A percentile compares a stretch with the other conserved stretches of the same genome.
Evolutionary conservation across 345 rosid genomes (phyloP).

Genomic region (Dipteronia sinensis): DNA sequence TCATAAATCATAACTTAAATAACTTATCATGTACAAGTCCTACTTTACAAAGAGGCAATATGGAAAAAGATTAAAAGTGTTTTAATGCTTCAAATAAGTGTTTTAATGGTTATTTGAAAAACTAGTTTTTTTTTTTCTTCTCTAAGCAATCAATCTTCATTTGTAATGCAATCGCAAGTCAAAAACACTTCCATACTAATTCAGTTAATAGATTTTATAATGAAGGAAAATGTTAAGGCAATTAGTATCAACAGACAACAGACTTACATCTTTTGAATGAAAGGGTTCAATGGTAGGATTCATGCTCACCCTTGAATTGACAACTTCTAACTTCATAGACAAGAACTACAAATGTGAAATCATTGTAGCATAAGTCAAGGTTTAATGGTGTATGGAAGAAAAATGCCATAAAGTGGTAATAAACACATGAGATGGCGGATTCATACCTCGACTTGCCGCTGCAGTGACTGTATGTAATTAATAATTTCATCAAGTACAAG

Average conservation of each 20-base stretch:
- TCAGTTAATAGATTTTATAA: neutral
- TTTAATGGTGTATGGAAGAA: constrained; percentile 1
- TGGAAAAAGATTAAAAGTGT: neutral
- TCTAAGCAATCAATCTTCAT: neutral
- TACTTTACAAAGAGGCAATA: neutral
- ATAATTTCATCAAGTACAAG: constrained; percentile 97
- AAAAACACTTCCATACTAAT: constrained; percentile 1
- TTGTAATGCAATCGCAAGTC: neutral
- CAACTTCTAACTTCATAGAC: constrained; percentile 94
- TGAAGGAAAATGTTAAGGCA: constrained; percentile 10
- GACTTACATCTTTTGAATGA: constrained; percentile 77
- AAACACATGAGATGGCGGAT: neutral
- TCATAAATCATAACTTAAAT: neutral
- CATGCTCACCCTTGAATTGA: constrained; percentile 62
- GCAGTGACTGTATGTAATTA: constrained; percentile 92
- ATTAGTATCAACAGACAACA: constrained; percentile 4
- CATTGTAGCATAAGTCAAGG: constrained; percentile 10
- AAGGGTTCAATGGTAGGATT: constrained; percentile 59
- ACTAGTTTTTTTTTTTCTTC: neutral
- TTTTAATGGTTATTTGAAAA: neutral
- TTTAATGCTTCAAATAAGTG: no score
- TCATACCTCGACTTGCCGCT: constrained; percentile 91
- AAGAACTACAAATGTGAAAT: constrained; percentile 60
- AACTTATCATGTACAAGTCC: neutral
- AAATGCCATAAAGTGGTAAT: constrained; percentile 2